A percentile compares a stretch with the other conserved stretches of the same genome.
phyloP scores from a whole-genome alignment of 2,329 filamentous ascomycete genomes.

The Seiridium cupressi region DNA sequence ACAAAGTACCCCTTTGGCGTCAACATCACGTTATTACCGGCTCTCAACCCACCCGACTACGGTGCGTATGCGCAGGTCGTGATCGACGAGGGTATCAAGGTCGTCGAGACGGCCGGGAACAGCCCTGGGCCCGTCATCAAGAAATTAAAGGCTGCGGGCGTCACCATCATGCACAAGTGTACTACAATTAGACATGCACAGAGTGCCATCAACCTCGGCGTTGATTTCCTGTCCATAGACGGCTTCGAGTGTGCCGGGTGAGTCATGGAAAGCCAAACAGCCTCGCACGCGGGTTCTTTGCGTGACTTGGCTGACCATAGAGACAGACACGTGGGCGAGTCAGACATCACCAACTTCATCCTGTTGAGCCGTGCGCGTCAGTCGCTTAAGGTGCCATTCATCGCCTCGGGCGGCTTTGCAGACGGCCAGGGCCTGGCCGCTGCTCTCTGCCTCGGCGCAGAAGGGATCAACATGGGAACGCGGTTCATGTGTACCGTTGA shows the following conservation, averaged over 20 bases:
- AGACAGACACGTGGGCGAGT: constrained; percentile 73
- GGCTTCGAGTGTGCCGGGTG: constrained; percentile 92
- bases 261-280: constrained; percentile 12
- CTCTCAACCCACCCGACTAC: constrained; percentile 89
- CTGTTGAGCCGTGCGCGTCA: constrained; percentile 83
- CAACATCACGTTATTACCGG: constrained; percentile 90
- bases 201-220: constrained; percentile 88
- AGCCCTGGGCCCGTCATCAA: constrained; percentile 84
- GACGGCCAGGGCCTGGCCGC: constrained; percentile 92
- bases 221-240: constrained; percentile 95
- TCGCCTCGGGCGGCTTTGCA: constrained; percentile 92
- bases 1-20: constrained; percentile 83
- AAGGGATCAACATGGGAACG: constrained; percentile 98
- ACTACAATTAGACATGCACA: constrained; percentile 93
- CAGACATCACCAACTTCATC: constrained; percentile 87
- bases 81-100: constrained; percentile 86
- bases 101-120: constrained; percentile 93
- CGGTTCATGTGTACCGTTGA: constrained; percentile 96
- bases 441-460: constrained; percentile 83
- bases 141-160: constrained; percentile 77
- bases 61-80: constrained; percentile 85
- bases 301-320: neutral
- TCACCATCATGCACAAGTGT: constrained; percentile 92
- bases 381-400: constrained; percentile 82
- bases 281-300: neutral